Evolutionary conservation across 1,284 basidiomycete genomes (phyloP).

Genomic region (Sanghuangporus weigelae): DNA sequence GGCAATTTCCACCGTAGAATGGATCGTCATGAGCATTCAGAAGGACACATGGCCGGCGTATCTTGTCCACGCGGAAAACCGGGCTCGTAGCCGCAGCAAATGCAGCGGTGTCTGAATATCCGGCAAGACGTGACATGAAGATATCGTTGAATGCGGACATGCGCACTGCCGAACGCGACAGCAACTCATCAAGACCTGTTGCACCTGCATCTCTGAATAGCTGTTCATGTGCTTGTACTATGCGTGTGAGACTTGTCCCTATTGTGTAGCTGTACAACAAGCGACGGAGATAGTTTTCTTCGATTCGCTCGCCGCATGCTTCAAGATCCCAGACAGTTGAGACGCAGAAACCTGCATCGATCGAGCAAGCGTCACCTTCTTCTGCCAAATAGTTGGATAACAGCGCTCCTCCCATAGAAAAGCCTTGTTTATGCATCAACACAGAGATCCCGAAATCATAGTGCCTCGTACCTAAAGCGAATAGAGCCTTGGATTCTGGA

Average conservation of each 20-base stretch:
- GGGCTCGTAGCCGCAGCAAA: conserved; percentile 7
- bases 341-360: conserved; percentile 8
- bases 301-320: background rate
- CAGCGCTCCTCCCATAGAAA: conserved; percentile 10
- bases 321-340: conserved; percentile 10
- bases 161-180: background rate
- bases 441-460: background rate
- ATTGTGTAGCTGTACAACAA: conserved; percentile 3
- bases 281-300: background rate
- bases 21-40: conserved; percentile 9
- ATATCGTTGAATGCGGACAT: conserved; percentile 6
- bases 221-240: background rate
- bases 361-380: conserved; percentile 3
- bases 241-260: background rate
- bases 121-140: conserved; percentile 8
- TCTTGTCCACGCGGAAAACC: background rate
- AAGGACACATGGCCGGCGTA: conserved; percentile 2
- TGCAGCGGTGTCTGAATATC: background rate
- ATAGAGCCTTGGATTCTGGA: background rate
- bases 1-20: background rate
- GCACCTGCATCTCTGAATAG: conserved; percentile 3
- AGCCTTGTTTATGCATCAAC: background rate
- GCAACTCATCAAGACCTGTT: background rate
- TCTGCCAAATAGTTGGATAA: conserved; percentile 10
- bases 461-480: background rate